These are phyloP conservation scores for Collybia sordida DNA, from an alignment of 768 basidiomycete species.

Conservation along the genomic window DNA sequence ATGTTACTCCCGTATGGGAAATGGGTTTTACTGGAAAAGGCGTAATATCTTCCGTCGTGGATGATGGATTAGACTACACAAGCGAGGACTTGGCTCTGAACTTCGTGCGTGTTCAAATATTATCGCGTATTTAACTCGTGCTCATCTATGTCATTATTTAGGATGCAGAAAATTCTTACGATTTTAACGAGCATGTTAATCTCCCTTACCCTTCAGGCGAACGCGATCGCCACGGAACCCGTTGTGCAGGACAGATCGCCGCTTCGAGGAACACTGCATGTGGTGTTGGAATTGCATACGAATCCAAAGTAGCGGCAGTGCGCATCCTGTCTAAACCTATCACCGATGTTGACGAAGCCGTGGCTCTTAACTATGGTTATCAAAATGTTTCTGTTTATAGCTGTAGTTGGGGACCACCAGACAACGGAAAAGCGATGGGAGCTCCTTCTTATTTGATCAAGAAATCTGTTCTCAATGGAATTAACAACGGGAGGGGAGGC, in stretches of 20 bases:
- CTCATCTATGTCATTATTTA: slow-evolving; percentile 23
- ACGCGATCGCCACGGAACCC: slow-evolving; percentile 95
- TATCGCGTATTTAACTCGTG: slow-evolving; percentile 3
- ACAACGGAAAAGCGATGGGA: slow-evolving; percentile 94
- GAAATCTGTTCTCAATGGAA: slow-evolving; percentile 91
- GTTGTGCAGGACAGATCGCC: slow-evolving; percentile 96
- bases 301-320: slow-evolving; percentile 90
- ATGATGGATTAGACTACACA: slow-evolving; percentile 92
- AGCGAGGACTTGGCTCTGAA: slow-evolving; percentile 86
- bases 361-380: slow-evolving; percentile 90
- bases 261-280: slow-evolving; percentile 91
- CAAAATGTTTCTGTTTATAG: slow-evolving; percentile 90
- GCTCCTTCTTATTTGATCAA: slow-evolving; percentile 87
- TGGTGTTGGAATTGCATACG: slow-evolving; percentile 91
- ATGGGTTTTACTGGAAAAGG: slow-evolving; percentile 87
- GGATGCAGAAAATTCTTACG: slow-evolving; percentile 89
- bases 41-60: slow-evolving; percentile 83
- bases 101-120: slow-evolving; percentile 65
- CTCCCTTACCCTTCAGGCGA: slow-evolving; percentile 82
- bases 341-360: slow-evolving; percentile 92
- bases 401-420: slow-evolving; percentile 98
- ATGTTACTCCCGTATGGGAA: slow-evolving; percentile 91
- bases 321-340: slow-evolving; percentile 94
- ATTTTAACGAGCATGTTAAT: slow-evolving; percentile 91
- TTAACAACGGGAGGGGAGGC: slow-evolving; percentile 84